Percentiles rank a stretch among this genome's conserved stretches.
These are phyloP conservation scores for Metschnikowia aberdeeniae DNA, from an alignment of 805 yeast genomes.

Conservation along the genomic window DNA sequence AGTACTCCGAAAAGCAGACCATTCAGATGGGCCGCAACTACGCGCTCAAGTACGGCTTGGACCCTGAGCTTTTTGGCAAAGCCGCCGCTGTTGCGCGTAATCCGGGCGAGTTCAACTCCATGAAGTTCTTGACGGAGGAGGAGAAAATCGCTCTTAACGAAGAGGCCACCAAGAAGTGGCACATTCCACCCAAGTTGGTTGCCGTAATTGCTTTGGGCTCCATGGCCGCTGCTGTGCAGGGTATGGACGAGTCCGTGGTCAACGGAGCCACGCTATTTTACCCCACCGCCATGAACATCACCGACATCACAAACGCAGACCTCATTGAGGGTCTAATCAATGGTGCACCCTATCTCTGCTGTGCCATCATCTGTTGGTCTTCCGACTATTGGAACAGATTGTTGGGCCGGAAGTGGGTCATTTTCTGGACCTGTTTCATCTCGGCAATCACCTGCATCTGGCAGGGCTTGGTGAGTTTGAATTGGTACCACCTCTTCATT, in stretches of 20 bases:
- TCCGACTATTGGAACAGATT: constrained; percentile 48
- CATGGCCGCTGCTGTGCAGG: constrained; percentile 68
- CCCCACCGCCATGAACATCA: constrained; percentile 51
- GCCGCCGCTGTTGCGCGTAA: constrained; percentile 59
- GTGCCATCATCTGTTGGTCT: constrained; percentile 60
- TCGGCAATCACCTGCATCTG: constrained; percentile 61
- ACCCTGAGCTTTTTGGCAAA: constrained; percentile 53
- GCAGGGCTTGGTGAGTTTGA: constrained; percentile 58
- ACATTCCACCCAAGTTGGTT: constrained; percentile 45
- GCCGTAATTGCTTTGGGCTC: constrained; percentile 58
- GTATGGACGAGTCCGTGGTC: constrained; percentile 70
- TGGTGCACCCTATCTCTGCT: constrained; percentile 63
- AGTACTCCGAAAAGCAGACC: constrained; percentile 59
- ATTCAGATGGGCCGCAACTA: constrained; percentile 68
- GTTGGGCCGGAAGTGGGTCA: constrained; percentile 57
- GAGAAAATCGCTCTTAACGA: constrained; percentile 47
- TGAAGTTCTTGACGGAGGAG: constrained; percentile 44
- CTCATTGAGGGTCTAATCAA: constrained; percentile 60
- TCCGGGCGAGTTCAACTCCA: constrained; percentile 54
- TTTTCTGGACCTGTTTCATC: constrained; percentile 56
- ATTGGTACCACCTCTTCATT: constrained; percentile 56
- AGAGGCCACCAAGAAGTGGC: constrained; percentile 43
- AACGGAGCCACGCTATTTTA: constrained; percentile 65
- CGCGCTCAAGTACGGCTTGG: constrained; percentile 53
- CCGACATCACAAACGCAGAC: constrained; percentile 38